Base-by-base conservation (phyloP, 768 basidiomycete species). In the Nidula microcarpa region DNA sequence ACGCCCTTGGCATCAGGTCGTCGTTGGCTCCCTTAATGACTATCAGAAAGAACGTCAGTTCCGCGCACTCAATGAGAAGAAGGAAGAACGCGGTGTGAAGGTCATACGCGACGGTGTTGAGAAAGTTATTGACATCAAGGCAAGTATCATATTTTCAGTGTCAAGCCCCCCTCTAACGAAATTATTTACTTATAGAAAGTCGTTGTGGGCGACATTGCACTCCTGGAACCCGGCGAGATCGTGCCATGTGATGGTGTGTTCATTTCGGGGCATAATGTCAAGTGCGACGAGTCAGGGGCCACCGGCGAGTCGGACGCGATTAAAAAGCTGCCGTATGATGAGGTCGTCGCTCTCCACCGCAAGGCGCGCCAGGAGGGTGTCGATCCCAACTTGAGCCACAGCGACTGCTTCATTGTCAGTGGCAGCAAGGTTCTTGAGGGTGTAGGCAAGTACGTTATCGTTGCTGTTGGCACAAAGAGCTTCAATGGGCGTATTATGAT, bases 11-110 rank as follows among this genome's bases (percentile, higher is more conserved):
- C 23, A 23, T 4, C 23, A 89, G 87, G 87, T 92, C 53, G 61
- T 93, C 43, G 96, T 99, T 53, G 96, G 96, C 33, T 94, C 94
- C 10, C 59, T 98, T 43, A 98, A 98, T 63, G 97, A 99, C 69
- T 99, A 91, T 89, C 94, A 98, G 70, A 98, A 98, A 70, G 97
- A 99, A 68, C 86, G 86, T 1, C 97, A 98, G 70, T 99, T 99
- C 76, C 85, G 87, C 62, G 77, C 75, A 16, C 80, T 99, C 41
- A 98, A 98, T 63, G 91, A 89, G 60, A 89, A 95, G 71, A 96
- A 96, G 70, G 96, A 98, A 53, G 97, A 96, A 60, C 89, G 97
- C 30, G 83, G 80, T 5, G 85, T 94, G 60, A 94, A 94, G 68
- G 86, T 89, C 49, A 86, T 93, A 55, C 85, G 94, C 10, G 73